Percentiles rank a stretch among this genome's conserved stretches.
Evolutionary conservation across 2,329 filamentous ascomycete genomes (phyloP).

Genomic region (Colletotrichum chlorophyti): DNA sequence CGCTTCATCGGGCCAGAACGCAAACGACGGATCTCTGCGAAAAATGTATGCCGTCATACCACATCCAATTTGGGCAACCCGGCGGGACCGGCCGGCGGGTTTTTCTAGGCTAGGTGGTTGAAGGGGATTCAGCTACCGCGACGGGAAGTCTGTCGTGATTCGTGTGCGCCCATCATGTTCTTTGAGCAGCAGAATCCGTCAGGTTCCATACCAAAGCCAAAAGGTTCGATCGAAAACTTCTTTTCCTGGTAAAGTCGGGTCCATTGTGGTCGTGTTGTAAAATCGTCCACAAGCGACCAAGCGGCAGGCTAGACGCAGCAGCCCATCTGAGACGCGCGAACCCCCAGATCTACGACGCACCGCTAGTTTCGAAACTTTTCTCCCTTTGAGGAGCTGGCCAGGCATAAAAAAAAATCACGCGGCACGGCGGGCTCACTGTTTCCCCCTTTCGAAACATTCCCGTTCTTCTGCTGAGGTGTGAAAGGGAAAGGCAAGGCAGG

Average conservation of each 20-base stretch:
- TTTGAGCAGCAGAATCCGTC: neutral
- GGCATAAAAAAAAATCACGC: constrained; percentile 8
- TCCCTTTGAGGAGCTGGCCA: neutral
- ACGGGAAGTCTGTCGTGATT: too few species aligned
- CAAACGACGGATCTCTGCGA: neutral
- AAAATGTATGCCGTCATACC: constrained; percentile 27
- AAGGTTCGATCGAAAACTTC: neutral
- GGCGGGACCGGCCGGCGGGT: constrained; percentile 17
- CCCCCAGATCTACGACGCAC: constrained; percentile 19
- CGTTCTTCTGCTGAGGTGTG: too few species aligned
- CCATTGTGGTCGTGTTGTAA: neutral
- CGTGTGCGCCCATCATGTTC: neutral
- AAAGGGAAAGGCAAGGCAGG: too few species aligned
- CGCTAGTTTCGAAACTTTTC: constrained; percentile 7
- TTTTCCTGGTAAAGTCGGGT: too few species aligned
- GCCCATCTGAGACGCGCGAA: constrained; percentile 17
- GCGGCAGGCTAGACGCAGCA: neutral
- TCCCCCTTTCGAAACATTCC: constrained; percentile 27
- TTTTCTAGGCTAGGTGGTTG: constrained; percentile 10
- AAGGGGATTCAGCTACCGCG: too few species aligned
- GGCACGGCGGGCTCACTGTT: too few species aligned
- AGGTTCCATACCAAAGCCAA: constrained; percentile 2
- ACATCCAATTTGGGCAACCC: constrained; percentile 5
- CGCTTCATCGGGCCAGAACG: constrained; percentile 1
- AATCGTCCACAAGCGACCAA: constrained; percentile 2